A percentile compares a stretch with the other conserved stretches of the same genome.
Conservation (phyloP, 495 filamentous ascomycete species). For the Aspergillus steynii region DNA sequence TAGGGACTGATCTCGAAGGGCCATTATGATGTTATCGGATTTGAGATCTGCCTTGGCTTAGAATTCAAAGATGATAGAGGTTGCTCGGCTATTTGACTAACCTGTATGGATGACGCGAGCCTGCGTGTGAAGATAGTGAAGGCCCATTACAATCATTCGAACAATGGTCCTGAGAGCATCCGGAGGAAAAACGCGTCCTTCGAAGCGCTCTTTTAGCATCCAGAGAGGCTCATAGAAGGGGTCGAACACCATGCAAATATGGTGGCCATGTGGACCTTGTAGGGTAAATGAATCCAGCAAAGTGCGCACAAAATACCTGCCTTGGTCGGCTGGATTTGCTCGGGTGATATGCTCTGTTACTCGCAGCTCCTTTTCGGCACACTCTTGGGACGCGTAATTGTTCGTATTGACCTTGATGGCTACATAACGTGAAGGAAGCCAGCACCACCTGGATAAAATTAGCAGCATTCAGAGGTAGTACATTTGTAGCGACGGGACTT, state of each 20-base stretch:
- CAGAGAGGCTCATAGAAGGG: slow-evolving; percentile 32
- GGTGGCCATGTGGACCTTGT: slow-evolving; percentile 24
- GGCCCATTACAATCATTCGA: slow-evolving; percentile 34
- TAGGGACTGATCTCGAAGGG: slow-evolving; percentile 35
- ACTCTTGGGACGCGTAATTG: slow-evolving; percentile 20
- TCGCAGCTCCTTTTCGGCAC: slow-evolving; percentile 27
- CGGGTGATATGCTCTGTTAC: slow-evolving; percentile 26
- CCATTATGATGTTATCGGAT: slow-evolving; percentile 43
- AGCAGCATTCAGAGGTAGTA: slow-evolving; percentile 10
- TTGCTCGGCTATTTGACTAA: slow-evolving; percentile 15
- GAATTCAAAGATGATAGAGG: slow-evolving; percentile 17
- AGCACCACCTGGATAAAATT: slow-evolving; percentile 25
- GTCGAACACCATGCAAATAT: slow-evolving; percentile 33
- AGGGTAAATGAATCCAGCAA: slow-evolving; percentile 34
- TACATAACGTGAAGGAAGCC: slow-evolving; percentile 26
- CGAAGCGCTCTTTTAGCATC: slow-evolving; percentile 28
- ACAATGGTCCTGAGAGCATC: slow-evolving; percentile 28
- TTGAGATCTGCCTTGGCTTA: slow-evolving; percentile 37
- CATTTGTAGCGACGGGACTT: background rate
- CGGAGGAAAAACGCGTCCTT: slow-evolving; percentile 22
- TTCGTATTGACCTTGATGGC: slow-evolving; percentile 30
- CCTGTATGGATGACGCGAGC: slow-evolving; percentile 42
- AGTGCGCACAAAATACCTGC: slow-evolving; percentile 26
- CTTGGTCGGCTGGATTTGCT: slow-evolving; percentile 26
- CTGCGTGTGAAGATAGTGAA: slow-evolving; percentile 41